Evolutionary conservation across 2,329 filamentous ascomycete genomes (phyloP).

Genomic region (Paraconiothyrium sp.): DNA sequence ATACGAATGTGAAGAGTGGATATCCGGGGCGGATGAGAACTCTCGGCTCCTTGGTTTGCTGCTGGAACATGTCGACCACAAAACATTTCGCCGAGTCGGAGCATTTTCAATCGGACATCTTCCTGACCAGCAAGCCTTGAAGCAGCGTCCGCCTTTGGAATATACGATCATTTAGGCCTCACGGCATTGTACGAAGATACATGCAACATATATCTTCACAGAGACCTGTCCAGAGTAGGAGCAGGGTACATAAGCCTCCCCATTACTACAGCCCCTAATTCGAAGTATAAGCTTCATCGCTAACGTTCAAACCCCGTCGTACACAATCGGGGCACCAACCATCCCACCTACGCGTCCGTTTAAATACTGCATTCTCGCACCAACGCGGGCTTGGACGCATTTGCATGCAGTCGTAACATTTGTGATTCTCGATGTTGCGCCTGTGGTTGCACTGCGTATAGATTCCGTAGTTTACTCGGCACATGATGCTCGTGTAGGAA

Average conservation of each 20-base stretch:
- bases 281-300: background rate
- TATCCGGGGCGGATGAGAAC: background rate
- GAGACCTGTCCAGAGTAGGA: background rate
- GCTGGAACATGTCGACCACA: background rate
- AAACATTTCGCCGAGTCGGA: constrained; percentile 1
- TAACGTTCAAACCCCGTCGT: background rate
- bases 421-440: too few species aligned
- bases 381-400: too few species aligned
- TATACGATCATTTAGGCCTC: background rate
- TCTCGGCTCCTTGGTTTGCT: constrained; percentile 3
- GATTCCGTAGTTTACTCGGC: too few species aligned
- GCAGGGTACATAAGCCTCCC: too few species aligned
- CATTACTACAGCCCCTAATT: background rate
- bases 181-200: background rate
- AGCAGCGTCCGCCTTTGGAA: background rate
- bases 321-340: background rate
- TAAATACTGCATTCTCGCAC: too few species aligned
- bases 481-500: too few species aligned
- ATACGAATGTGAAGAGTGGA: constrained; percentile 13
- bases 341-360: background rate
- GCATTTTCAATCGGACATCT: constrained; percentile 2
- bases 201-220: background rate
- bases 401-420: too few species aligned
- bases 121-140: constrained; percentile 4
- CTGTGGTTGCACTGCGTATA: too few species aligned